phyloP scores from a whole-genome alignment of 305 asterid genomes.

The Fraxinus latifolia region DNA sequence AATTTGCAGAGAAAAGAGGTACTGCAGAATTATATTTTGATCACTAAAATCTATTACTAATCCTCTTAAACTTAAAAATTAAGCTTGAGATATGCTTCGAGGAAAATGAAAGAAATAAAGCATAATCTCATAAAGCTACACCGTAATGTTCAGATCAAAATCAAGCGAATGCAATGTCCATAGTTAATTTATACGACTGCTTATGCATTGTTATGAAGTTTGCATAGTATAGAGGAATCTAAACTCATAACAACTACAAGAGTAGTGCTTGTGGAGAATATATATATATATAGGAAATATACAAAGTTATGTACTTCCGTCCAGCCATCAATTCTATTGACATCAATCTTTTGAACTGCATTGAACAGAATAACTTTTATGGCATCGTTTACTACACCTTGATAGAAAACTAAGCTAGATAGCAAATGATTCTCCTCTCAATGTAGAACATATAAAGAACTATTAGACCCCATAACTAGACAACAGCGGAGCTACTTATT shows the following conservation, averaged over 20 bases:
- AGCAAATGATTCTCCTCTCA: constrained; percentile 89
- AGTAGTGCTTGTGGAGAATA: constrained; percentile 84
- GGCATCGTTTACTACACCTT: constrained; percentile 97
- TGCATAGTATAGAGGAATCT: neutral
- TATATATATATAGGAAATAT: constrained; percentile 53
- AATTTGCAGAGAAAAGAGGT: too few species aligned
- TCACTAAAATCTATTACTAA: too few species aligned
- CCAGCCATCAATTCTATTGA: constrained; percentile 54
- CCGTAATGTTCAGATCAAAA: neutral
- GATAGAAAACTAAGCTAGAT: constrained; percentile 94
- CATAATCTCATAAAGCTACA: neutral
- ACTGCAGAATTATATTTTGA: too few species aligned
- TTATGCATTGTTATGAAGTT: neutral
- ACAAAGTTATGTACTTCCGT: constrained; percentile 43
- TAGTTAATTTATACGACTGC: neutral
- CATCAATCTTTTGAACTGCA: constrained; percentile 81
- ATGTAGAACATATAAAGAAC: constrained; percentile 55
- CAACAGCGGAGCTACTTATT: neutral
- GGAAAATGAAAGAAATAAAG: neutral
- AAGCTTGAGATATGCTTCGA: neutral
- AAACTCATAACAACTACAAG: constrained; percentile 74
- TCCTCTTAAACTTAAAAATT: neutral
- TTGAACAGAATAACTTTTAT: constrained; percentile 88
- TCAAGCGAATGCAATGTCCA: neutral
- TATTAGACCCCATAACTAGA: neutral